Conservation (phyloP, 495 filamentous ascomycete genomes). For the Daldinia grandis region DNA sequence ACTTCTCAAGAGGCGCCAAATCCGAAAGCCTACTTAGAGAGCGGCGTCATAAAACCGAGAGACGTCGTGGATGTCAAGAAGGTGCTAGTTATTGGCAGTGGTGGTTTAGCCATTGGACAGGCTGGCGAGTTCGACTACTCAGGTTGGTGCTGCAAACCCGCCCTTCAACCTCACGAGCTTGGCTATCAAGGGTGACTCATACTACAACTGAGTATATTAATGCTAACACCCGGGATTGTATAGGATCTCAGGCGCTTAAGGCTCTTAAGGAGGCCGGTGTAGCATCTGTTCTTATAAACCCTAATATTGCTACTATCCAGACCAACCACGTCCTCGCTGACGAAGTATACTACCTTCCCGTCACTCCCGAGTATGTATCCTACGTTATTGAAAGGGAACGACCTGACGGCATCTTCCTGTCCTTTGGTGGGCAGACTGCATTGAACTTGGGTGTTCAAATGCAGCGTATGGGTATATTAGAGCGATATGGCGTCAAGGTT, state of each 20-base stretch:
- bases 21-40: conserved; percentile 86
- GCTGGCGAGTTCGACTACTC: conserved; percentile 99
- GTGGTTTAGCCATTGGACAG: conserved; percentile 97
- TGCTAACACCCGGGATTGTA: conserved; percentile 18
- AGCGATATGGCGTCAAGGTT: conserved; percentile 92
- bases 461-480: conserved; percentile 94
- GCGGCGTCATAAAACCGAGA: conserved; percentile 78
- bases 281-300: conserved; percentile 95
- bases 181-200: conserved; percentile 46
- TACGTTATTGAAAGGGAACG: conserved; percentile 96
- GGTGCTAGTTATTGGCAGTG: conserved; percentile 95
- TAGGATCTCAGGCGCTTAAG: conserved; percentile 95
- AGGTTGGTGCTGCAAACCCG: conserved; percentile 61
- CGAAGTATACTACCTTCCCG: conserved; percentile 98
- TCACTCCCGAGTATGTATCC: conserved; percentile 93
- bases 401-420: conserved; percentile 96
- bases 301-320: conserved; percentile 98
- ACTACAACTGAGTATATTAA: conserved; percentile 6
- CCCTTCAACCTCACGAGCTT: conserved; percentile 17
- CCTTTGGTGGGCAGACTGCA: conserved; percentile 96
- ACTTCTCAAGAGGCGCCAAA: conserved; percentile 73
- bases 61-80: conserved; percentile 93
- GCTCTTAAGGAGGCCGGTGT: conserved; percentile 98
- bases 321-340: conserved; percentile 95
- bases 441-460: conserved; percentile 97